A percentile compares a stretch with the other conserved stretches of the same genome.
phyloP scores from a whole-genome alignment of 495 filamentous ascomycete genomes.

The Terfezia boudieri region DNA sequence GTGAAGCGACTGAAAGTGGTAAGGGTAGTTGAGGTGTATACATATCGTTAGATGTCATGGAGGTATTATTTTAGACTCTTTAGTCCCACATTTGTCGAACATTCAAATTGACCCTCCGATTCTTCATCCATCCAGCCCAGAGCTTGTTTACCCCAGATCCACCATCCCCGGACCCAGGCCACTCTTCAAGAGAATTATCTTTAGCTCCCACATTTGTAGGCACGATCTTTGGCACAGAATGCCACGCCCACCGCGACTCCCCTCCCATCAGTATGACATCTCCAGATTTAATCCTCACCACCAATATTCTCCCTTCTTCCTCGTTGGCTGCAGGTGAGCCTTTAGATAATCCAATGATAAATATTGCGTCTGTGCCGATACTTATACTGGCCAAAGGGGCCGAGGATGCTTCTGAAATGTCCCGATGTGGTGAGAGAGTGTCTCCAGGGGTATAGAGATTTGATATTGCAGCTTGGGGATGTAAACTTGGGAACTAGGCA shows the following conservation, averaged over 20 bases:
- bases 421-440: slow-evolving; percentile 68
- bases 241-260: slow-evolving; percentile 68
- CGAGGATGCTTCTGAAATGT: slow-evolving; percentile 63
- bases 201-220: slow-evolving; percentile 36
- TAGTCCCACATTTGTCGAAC: slow-evolving; percentile 64
- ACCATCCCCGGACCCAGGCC: slow-evolving; percentile 34
- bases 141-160: slow-evolving; percentile 19
- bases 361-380: slow-evolving; percentile 71
- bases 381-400: slow-evolving; percentile 61
- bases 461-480: slow-evolving; percentile 69
- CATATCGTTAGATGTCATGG: no score
- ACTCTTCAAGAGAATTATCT: slow-evolving; percentile 46
- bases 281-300: slow-evolving; percentile 50
- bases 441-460: slow-evolving; percentile 80
- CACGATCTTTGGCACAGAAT: slow-evolving; percentile 69
- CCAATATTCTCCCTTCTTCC: slow-evolving; percentile 27
- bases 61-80: no score
- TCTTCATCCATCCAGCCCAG: slow-evolving; percentile 68
- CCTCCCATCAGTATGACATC: slow-evolving; percentile 69
- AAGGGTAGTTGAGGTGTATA: no score
- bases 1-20: no score
- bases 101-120: slow-evolving; percentile 75
- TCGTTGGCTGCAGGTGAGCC: neutral
- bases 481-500: slow-evolving; percentile 44
- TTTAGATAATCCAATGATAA: slow-evolving; percentile 36